phyloP scores from a whole-genome alignment of 1,139 yeast genomes.

The Sugiyamaella pinicola region DNA sequence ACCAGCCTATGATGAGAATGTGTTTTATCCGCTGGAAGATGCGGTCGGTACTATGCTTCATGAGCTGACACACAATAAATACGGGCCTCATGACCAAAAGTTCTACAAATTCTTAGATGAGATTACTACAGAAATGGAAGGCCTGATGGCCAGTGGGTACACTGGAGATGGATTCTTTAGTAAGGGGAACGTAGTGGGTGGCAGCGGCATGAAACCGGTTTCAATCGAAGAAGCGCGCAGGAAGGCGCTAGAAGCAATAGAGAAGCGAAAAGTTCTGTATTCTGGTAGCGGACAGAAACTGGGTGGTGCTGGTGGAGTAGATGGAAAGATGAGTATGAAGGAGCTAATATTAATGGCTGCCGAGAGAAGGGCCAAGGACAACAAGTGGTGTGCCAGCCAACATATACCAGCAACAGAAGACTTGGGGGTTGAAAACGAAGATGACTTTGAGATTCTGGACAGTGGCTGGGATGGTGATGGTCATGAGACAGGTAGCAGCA shows the following conservation, averaged over 20 bases:
- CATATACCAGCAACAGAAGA: constrained; percentile 23
- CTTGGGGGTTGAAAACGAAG: constrained; percentile 19
- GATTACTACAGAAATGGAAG: constrained; percentile 59
- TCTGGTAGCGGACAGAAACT: constrained; percentile 35
- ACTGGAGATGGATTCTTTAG: constrained; percentile 50
- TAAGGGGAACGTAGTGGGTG: constrained; percentile 60
- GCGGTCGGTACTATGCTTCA: constrained; percentile 84
- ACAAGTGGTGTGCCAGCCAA: constrained; percentile 53
- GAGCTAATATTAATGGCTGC: constrained; percentile 68
- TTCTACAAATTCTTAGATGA: constrained; percentile 71
- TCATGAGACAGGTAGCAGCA: not conserved
- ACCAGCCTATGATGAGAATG: constrained; percentile 54
- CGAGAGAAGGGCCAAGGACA: constrained; percentile 59
- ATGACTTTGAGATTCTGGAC: not conserved
- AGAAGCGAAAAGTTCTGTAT: constrained; percentile 26
- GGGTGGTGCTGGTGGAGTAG: constrained; percentile 25
- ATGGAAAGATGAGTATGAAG: constrained; percentile 41
- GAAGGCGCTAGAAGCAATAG: constrained; percentile 27
- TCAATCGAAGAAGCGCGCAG: constrained; percentile 27
- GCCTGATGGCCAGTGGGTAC: constrained; percentile 51
- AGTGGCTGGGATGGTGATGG: not conserved
- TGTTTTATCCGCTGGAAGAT: constrained; percentile 67
- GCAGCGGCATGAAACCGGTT: constrained; percentile 25
- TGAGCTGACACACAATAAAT: constrained; percentile 78
- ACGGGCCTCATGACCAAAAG: constrained; percentile 76